A percentile compares a stretch with the other conserved stretches of the same genome.
phyloP scores from a whole-genome alignment of 352 stramenopile species.

The Phytophthora brassicae region DNA sequence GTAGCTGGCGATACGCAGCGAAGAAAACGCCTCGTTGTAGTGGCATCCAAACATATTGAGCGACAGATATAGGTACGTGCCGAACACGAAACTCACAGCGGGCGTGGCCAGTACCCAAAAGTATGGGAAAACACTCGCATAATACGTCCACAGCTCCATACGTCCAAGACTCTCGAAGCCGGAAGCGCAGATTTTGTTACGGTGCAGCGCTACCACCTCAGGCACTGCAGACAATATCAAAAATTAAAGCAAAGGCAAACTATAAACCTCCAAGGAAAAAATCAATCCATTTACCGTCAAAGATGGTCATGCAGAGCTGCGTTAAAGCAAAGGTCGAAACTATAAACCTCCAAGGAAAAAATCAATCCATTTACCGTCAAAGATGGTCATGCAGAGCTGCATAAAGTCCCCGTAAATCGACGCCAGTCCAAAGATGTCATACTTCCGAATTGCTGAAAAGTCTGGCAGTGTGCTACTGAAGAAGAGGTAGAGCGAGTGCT shows the following conservation, averaged over 20 bases:
- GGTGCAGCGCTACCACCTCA: conserved; percentile 78
- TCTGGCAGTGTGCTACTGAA: conserved; percentile 78
- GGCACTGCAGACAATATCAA: conserved; percentile 46
- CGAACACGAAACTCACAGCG: conserved; percentile 80
- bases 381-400: conserved; percentile 81
- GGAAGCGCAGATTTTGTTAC: conserved; percentile 79
- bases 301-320: conserved; percentile 81
- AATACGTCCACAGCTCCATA: conserved; percentile 83
- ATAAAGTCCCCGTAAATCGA: conserved; percentile 72
- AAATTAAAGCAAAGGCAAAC: too few species aligned
- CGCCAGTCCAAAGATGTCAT: conserved; percentile 66
- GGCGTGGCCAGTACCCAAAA: conserved; percentile 86
- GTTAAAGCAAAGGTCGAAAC: too few species aligned
- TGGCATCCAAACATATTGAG: conserved; percentile 86
- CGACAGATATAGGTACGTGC: conserved; percentile 81
- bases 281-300: conserved; percentile 54
- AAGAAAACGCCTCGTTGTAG: conserved; percentile 91
- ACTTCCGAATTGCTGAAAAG: conserved; percentile 59
- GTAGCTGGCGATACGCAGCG: conserved; percentile 86
- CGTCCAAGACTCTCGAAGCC: conserved; percentile 62
- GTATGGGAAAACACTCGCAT: conserved; percentile 85
- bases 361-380: conserved; percentile 54
- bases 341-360: too few species aligned
- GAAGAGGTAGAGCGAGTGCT: conserved; percentile 76
- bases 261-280: background rate